Base-by-base conservation (phyloP, 371 early-diverging fungal genomes). In the Mucor ambiguus region DNA sequence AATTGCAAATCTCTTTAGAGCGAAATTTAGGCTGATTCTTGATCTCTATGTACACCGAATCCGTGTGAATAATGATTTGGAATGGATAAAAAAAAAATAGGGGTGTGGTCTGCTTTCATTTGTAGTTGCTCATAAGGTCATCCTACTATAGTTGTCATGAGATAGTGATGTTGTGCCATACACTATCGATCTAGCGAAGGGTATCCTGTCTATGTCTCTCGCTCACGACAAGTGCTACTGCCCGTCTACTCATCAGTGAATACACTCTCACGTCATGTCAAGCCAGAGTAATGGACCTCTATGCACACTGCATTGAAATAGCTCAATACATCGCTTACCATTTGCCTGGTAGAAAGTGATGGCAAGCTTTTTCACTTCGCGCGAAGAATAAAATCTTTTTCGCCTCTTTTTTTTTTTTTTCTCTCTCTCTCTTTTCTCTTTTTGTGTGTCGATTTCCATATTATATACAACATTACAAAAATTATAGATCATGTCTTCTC, bases 401-500 rank as follows among this genome's bases (percentile, higher is more conserved):
- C 22, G n/a, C 26, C 14, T 28, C 14, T 26, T 26, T 26, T 26
- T 26, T 26, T 26, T 52, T 14, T 49, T 26, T 49, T 12, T 52
- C 7, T 52, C 20, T 46, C 22, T 46, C 3, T 22, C 8, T 22
- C 1, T 8, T 46, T 3, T 20, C 46, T 44, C 10, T 22, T 14
- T 49, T 14, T 52, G 28, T 52, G 52, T 12, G 52, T 52, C 46
- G 22, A 22, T 46, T 22, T 22, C 9, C 46, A 16, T 41, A 18
- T 41, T 41, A 41, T 46, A 22, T 10, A 46, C 22, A 46, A 24
- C 22, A 52, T 12, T 26, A 58, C 8, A 60, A 5, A 48, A 22
- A 48, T 52, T 16, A 52, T 52, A 52, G 32, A 55, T 20, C 38
- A 64, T 71, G 72, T 64, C 72, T 58, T 72, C 67, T 33, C 72